Percentiles rank a stretch among this genome's conserved stretches.
Evolutionary conservation across 106 monocot species (phyloP).

Genomic region (Phalaenopsis aphrodite): DNA sequence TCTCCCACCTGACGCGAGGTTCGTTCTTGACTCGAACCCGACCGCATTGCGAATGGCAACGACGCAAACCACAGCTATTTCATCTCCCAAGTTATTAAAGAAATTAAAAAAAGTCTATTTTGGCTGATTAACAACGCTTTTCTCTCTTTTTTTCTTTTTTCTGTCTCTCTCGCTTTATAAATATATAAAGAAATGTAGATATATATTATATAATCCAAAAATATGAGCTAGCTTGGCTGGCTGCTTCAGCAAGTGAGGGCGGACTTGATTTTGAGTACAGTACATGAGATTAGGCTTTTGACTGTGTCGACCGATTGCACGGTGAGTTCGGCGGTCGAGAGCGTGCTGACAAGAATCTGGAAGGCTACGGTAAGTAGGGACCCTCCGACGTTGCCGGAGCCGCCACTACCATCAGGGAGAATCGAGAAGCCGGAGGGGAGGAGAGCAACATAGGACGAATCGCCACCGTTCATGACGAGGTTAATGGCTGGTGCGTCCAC

Average conservation of each 20-base stretch:
- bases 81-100: too few species aligned
- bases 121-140: too few species aligned
- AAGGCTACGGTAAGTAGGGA: constrained; percentile 62
- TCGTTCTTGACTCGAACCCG: constrained; percentile 29
- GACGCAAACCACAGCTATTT: too few species aligned
- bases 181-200: too few species aligned
- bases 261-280: constrained; percentile 50
- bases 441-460: constrained; percentile 51
- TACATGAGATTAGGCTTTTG: constrained; percentile 61
- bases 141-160: background rate
- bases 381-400: constrained; percentile 12
- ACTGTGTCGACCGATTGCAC: constrained; percentile 64
- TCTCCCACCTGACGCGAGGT: background rate
- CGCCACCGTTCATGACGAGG: constrained; percentile 66
- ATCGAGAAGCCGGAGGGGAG: constrained; percentile 71
- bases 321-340: constrained; percentile 44
- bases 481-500: constrained; percentile 66
- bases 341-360: constrained; percentile 67
- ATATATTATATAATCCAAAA: too few species aligned
- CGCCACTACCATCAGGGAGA: constrained; percentile 23
- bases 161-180: too few species aligned
- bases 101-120: too few species aligned
- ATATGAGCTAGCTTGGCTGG: too few species aligned
- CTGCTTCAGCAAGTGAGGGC: constrained; percentile 14
- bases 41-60: too few species aligned